A percentile compares a stretch with the other conserved stretches of the same genome.
Evolutionary conservation across 1,284 basidiomycete species (phyloP).

Genomic region (Apiotrichum veenhuisii): DNA sequence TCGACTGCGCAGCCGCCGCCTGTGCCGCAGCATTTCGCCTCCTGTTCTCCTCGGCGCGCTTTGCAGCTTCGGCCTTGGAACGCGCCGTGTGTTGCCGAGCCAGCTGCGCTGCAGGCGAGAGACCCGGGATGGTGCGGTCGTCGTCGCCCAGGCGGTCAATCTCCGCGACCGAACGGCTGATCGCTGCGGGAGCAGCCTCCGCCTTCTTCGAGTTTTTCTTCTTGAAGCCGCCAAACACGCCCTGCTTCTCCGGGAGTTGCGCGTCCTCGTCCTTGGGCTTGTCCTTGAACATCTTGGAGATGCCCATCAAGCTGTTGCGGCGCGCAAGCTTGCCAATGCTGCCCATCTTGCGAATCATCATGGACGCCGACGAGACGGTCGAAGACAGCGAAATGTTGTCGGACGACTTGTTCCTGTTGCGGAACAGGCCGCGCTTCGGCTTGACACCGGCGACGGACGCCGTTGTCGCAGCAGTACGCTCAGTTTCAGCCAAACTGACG

Average conservation of each 20-base stretch:
- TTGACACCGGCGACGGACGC: conserved; percentile 27
- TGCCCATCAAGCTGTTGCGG: conserved; percentile 79
- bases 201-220: conserved; percentile 48
- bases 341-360: conserved; percentile 97
- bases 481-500: conserved; percentile 41
- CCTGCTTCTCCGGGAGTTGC: conserved; percentile 47
- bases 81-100: conserved; percentile 75
- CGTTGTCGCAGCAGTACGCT: conserved; percentile 34
- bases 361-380: conserved; percentile 91
- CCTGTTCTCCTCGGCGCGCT: conserved; percentile 30
- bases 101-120: conserved; percentile 88
- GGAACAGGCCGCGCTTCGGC: conserved; percentile 58
- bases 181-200: conserved; percentile 64
- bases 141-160: conserved; percentile 60
- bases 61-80: conserved; percentile 65
- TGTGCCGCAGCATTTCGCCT: conserved; percentile 6
- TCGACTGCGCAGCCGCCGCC: not conserved
- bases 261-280: conserved; percentile 64
- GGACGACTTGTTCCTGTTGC: conserved; percentile 86
- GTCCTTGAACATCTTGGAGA: conserved; percentile 92
- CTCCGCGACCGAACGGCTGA: conserved; percentile 82
- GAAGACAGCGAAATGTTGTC: conserved; percentile 96
- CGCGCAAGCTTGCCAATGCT: conserved; percentile 87
- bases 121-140: conserved; percentile 62
- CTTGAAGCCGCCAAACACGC: conserved; percentile 43